phyloP scores from a whole-genome alignment of 106 monocot genomes.

The Iris macrosiphon region DNA sequence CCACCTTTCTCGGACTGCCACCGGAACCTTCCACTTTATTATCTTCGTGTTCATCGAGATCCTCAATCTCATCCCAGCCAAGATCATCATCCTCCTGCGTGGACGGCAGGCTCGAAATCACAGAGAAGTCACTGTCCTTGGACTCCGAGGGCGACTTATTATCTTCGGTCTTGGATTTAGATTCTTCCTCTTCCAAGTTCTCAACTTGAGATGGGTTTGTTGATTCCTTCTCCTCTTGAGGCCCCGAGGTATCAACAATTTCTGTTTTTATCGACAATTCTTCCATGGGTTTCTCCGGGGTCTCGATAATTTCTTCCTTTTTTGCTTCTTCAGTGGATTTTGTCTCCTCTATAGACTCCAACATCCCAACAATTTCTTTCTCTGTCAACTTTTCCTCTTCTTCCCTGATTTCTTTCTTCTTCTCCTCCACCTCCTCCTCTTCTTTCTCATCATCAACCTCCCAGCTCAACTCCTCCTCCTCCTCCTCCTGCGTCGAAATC shows the following conservation, averaged over 20 bases:
- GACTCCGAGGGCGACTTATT: constrained; percentile 9
- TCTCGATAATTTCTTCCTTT: neutral
- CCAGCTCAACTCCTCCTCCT: constrained; percentile 48
- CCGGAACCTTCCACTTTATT: constrained; percentile 30
- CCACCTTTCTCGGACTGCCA: constrained; percentile 24
- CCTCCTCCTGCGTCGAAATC: constrained; percentile 59
- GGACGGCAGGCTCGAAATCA: constrained; percentile 50
- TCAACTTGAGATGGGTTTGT: no score
- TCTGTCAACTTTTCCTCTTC: neutral
- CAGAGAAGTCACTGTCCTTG: constrained; percentile 59
- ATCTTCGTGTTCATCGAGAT: constrained; percentile 64
- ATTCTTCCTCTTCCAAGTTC: constrained; percentile 1
- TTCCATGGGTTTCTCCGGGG: neutral
- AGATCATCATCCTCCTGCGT: constrained; percentile 71
- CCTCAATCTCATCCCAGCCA: constrained; percentile 92
- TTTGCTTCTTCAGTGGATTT: neutral
- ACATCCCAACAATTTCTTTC: neutral
- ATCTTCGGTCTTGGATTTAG: constrained; percentile 20
- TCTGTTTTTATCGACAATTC: no score
- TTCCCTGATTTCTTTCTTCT: constrained; percentile 5
- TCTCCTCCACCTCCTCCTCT: neutral
- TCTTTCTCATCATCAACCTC: constrained; percentile 68
- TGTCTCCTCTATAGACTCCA: constrained; percentile 1
- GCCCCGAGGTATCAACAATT: no score
- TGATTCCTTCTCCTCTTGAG: constrained; percentile 2